These are phyloP conservation scores for Xylaria sp. DNA, from an alignment of 2,329 filamentous ascomycete species.

Conservation along the genomic window DNA sequence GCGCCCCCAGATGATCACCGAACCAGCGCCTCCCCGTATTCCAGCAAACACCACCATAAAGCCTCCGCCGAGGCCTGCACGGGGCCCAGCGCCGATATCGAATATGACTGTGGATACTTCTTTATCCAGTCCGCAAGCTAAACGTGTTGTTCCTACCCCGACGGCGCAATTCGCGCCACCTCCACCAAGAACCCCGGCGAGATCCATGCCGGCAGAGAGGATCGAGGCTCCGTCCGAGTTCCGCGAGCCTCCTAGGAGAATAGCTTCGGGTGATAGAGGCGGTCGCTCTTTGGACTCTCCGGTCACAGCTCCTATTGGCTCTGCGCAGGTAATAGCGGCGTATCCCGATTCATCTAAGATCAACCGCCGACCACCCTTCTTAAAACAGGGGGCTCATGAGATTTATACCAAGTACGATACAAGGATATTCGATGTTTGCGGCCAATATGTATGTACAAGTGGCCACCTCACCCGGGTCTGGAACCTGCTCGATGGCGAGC, in stretches of 20 bases:
- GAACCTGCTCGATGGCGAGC: slow-evolving; percentile 80
- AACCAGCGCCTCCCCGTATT: slow-evolving; percentile 35
- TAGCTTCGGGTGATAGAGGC: slow-evolving; percentile 24
- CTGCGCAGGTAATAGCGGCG: slow-evolving; percentile 57
- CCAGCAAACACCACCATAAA: slow-evolving; percentile 35
- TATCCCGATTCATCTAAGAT: slow-evolving; percentile 85
- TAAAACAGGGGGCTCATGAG: slow-evolving; percentile 71
- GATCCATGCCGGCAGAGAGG: slow-evolving; percentile 55
- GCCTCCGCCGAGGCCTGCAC: slow-evolving; percentile 50
- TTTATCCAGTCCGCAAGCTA: slow-evolving; percentile 31
- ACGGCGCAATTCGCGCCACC: slow-evolving; percentile 47
- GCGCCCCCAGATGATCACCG: slow-evolving; percentile 46
- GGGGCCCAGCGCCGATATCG: slow-evolving; percentile 36
- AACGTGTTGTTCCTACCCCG: slow-evolving; percentile 51
- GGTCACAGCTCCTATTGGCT: slow-evolving; percentile 36
- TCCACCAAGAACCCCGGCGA: slow-evolving; percentile 47
- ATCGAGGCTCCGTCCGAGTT: slow-evolving; percentile 43
- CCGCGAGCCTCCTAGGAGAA: slow-evolving; percentile 36
- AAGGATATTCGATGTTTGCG: slow-evolving; percentile 83
- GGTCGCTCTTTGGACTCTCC: slow-evolving; percentile 20
- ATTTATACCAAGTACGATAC: slow-evolving; percentile 87
- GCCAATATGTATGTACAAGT: slow-evolving; percentile 82
- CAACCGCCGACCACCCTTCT: slow-evolving; percentile 80
- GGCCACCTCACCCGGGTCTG: slow-evolving; percentile 87
- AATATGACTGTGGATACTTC: slow-evolving; percentile 26